phyloP scores from a whole-genome alignment of 495 filamentous ascomycete genomes.

The Letharia columbiana region DNA sequence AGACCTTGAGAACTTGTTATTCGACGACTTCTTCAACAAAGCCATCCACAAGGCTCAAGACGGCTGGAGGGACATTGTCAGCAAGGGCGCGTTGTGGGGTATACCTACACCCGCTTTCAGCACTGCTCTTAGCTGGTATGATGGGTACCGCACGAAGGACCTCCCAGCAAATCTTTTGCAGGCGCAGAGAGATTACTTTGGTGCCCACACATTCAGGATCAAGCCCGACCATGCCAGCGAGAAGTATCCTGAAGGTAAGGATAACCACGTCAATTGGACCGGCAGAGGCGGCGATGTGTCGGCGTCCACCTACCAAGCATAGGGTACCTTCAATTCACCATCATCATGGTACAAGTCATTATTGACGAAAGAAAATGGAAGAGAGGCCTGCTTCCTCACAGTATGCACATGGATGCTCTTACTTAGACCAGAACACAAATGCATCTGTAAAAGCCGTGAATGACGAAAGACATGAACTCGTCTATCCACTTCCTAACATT shows the following conservation, averaged over 20 bases:
- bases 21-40: conserved; percentile 98
- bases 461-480: background rate
- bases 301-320: conserved; percentile 95
- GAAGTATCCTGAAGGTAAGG: conserved; percentile 76
- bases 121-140: conserved; percentile 95
- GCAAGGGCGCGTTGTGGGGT: conserved; percentile 84
- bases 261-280: conserved; percentile 99
- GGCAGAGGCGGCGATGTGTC: conserved; percentile 93
- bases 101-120: conserved; percentile 93
- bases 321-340: conserved; percentile 33
- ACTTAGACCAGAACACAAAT: conserved; percentile 1
- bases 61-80: conserved; percentile 91
- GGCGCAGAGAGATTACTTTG: conserved; percentile 98
- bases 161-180: conserved; percentile 96
- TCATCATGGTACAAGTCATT: background rate
- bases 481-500: background rate
- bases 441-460: conserved; percentile 12
- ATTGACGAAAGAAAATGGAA: background rate
- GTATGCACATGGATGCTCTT: conserved; percentile 6
- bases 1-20: conserved; percentile 94
- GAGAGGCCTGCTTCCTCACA: conserved; percentile 10
- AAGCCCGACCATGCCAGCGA: conserved; percentile 81
- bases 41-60: conserved; percentile 93
- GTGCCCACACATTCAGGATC: conserved; percentile 96
- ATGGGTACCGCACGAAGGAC: conserved; percentile 91